Evolutionary conservation across 495 filamentous ascomycete species (phyloP).

Genomic region (Eremomyces bilateralis): DNA sequence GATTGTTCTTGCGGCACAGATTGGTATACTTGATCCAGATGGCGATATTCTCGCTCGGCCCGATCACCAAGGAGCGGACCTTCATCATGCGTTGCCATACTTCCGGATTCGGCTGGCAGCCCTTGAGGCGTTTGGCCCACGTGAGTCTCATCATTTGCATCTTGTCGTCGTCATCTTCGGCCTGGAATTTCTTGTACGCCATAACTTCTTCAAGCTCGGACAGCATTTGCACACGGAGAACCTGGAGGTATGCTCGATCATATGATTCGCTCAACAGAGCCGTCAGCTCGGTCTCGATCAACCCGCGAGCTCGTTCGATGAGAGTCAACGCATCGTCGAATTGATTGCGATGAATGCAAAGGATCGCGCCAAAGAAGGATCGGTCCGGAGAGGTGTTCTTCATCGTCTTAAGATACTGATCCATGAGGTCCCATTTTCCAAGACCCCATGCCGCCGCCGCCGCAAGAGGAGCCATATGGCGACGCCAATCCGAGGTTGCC

Average conservation of each 20-base stretch:
- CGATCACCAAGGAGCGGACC: constrained; percentile 76
- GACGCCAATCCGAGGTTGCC: constrained; percentile 61
- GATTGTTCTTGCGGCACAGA: constrained; percentile 82
- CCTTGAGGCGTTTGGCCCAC: constrained; percentile 86
- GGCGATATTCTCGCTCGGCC: constrained; percentile 76
- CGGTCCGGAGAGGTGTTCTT: constrained; percentile 78
- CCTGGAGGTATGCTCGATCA: constrained; percentile 83
- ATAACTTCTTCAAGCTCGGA: constrained; percentile 97
- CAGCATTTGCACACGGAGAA: constrained; percentile 95
- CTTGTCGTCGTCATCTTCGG: constrained; percentile 51
- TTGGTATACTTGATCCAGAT: constrained; percentile 99
- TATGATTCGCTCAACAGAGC: constrained; percentile 92
- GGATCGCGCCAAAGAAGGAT: constrained; percentile 90
- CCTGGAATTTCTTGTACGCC: constrained; percentile 71
- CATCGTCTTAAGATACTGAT: constrained; percentile 86
- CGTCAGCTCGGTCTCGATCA: constrained; percentile 82
- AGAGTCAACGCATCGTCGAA: constrained; percentile 69
- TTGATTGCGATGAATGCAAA: constrained; percentile 83
- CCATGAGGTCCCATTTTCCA: constrained; percentile 93
- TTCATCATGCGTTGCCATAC: constrained; percentile 98
- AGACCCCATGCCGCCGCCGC: constrained; percentile 96
- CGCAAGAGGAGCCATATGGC: constrained; percentile 74
- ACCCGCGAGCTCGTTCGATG: constrained; percentile 80
- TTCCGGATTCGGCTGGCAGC: constrained; percentile 91
- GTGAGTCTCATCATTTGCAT: constrained; percentile 77